These are phyloP conservation scores for Metschnikowia dekortorum DNA, from an alignment of 805 yeast genomes.

Conservation along the genomic window DNA sequence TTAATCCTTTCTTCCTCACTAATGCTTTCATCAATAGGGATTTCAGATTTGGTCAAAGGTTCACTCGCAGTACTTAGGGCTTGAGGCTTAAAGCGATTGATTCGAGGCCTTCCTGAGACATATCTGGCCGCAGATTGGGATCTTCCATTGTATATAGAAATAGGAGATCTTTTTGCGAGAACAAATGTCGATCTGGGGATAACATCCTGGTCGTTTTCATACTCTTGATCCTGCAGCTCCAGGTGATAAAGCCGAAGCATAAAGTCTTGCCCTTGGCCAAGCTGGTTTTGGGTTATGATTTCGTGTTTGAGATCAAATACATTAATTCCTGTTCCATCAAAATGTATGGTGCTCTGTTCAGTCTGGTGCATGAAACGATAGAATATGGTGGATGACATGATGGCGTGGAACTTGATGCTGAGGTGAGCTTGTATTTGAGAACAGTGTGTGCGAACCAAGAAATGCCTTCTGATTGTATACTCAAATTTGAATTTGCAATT, in stretches of 20 bases:
- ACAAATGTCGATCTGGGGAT: conserved; percentile 86
- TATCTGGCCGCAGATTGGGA: conserved; percentile 51
- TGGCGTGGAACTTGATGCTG: not conserved
- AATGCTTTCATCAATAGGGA: conserved; percentile 38
- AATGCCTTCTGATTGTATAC: not conserved
- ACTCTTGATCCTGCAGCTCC: conserved; percentile 58
- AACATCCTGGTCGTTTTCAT: conserved; percentile 85
- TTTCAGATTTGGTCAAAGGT: conserved; percentile 8
- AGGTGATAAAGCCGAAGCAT: conserved; percentile 64
- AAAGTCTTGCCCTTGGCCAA: conserved; percentile 82
- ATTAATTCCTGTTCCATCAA: conserved; percentile 95
- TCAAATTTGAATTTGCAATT: not conserved
- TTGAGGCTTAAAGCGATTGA: conserved; percentile 39
- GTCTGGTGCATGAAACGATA: conserved; percentile 83
- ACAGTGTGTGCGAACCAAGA: conserved; percentile 3
- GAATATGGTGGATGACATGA: conserved; percentile 84
- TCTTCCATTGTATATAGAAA: conserved; percentile 28
- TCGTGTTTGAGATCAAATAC: conserved; percentile 93
- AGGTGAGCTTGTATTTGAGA: not conserved
- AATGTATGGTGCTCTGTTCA: conserved; percentile 69
- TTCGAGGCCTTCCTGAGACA: conserved; percentile 65
- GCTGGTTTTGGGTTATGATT: conserved; percentile 72
- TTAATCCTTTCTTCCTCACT: conserved; percentile 86
- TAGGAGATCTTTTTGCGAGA: conserved; percentile 72
- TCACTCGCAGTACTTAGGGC: conserved; percentile 19